These are phyloP conservation scores for Alternaria sp. DNA, from an alignment of 2,329 filamentous ascomycete species.

Conservation along the genomic window DNA sequence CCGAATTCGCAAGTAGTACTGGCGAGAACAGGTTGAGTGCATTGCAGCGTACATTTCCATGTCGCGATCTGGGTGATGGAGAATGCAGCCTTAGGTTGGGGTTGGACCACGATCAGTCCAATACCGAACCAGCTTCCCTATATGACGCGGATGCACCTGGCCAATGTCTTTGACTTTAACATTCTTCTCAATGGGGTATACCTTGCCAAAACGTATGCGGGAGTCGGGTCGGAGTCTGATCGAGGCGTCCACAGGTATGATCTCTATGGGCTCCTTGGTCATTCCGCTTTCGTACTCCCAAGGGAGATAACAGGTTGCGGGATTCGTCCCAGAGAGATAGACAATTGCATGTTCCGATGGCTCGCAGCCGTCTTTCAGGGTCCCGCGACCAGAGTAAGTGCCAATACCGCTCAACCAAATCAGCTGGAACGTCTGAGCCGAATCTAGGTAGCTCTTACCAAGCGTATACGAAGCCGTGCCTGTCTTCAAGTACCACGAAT, in stretches of 20 bases:
- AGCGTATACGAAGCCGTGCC: constrained; percentile 35
- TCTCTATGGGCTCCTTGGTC: constrained; percentile 50
- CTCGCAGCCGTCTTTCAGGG: constrained; percentile 50
- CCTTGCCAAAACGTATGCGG: constrained; percentile 54
- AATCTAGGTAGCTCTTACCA: constrained; percentile 17
- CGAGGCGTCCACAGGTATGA: constrained; percentile 34
- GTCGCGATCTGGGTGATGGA: background rate
- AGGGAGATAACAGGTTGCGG: constrained; percentile 18
- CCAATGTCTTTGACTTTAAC: constrained; percentile 56
- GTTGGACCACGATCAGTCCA: background rate
- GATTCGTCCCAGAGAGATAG: constrained; percentile 28
- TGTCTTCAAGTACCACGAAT: constrained; percentile 36
- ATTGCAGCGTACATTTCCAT: background rate
- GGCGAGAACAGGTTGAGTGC: background rate
- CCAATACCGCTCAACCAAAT: constrained; percentile 47
- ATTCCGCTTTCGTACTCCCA: constrained; percentile 47
- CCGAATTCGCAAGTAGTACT: background rate
- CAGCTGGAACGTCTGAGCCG: background rate
- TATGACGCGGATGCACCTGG: constrained; percentile 38
- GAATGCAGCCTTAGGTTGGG: background rate
- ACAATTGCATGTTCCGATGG: constrained; percentile 52
- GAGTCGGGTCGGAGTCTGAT: constrained; percentile 47
- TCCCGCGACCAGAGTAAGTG: constrained; percentile 52
- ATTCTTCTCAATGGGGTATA: constrained; percentile 55
- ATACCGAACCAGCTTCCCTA: constrained; percentile 27